These are phyloP conservation scores for Fereydounia khargensis DNA, from an alignment of 1,284 basidiomycete species.

Conservation along the genomic window DNA sequence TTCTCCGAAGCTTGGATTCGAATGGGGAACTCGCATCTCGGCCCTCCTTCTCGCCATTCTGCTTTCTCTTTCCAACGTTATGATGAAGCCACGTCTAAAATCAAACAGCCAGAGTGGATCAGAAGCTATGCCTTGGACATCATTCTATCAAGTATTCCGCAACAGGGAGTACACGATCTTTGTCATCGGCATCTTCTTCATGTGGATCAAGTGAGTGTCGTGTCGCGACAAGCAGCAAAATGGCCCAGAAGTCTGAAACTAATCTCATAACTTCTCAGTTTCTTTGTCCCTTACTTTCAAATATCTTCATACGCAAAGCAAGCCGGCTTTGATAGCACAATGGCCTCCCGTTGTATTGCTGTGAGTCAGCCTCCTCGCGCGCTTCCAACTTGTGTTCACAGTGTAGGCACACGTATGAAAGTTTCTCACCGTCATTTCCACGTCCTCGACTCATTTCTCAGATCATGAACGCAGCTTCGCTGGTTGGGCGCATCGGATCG, in stretches of 20 bases:
- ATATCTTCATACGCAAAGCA: conserved; percentile 26
- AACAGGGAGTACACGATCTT: conserved; percentile 12
- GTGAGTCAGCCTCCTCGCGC: too few relatives aligned
- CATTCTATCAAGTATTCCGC: background rate
- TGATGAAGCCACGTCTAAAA: conserved; percentile 20
- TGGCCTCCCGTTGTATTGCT: conserved; percentile 23
- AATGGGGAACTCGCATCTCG: conserved; percentile 21
- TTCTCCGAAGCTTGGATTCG: conserved; percentile 14
- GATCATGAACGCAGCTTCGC: conserved; percentile 26
- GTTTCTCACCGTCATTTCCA: too few relatives aligned
- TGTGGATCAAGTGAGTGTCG: conserved; percentile 18
- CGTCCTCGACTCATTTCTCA: too few relatives aligned
- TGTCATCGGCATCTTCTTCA: conserved; percentile 13
- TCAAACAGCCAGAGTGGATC: background rate
- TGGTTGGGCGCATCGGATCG: conserved; percentile 19
- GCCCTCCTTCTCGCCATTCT: conserved; percentile 17
- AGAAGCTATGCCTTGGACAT: background rate
- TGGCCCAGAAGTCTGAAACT: too few relatives aligned
- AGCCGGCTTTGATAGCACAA: conserved; percentile 8
- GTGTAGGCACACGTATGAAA: too few relatives aligned
- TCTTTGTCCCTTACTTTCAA: conserved; percentile 33
- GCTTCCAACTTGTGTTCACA: too few relatives aligned
- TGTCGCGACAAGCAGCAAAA: too few relatives aligned
- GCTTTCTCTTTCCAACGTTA: conserved; percentile 13
- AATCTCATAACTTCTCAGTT: too few relatives aligned